Evolutionary conservation across 257 asterid genomes (phyloP).

Genomic region (Scutellaria minor): DNA sequence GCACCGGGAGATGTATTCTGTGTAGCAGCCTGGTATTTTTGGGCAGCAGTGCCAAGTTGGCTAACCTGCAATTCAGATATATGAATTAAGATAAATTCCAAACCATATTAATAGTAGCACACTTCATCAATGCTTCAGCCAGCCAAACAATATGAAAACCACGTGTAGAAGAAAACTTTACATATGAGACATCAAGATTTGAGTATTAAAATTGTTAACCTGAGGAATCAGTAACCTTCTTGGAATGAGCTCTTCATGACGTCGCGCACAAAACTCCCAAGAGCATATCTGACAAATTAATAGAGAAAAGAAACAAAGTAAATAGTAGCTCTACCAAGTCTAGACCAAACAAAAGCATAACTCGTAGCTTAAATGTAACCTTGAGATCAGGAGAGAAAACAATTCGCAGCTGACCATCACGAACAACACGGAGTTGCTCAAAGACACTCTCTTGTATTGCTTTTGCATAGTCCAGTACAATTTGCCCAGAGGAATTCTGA

Average conservation of each 20-base stretch:
- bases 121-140: conserved; percentile 12
- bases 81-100: conserved; percentile 19
- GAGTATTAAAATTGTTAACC: conserved; percentile 48
- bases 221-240: conserved; percentile 93
- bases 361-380: conserved; percentile 47
- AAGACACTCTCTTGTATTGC: conserved; percentile 98
- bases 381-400: conserved; percentile 94
- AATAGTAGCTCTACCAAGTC: conserved; percentile 26
- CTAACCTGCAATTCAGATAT: conserved; percentile 63
- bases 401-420: conserved; percentile 97
- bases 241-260: conserved; percentile 97
- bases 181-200: not conserved
- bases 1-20: conserved; percentile 66
- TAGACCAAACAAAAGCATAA: conserved; percentile 18
- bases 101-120: conserved; percentile 9
- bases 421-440: conserved; percentile 98
- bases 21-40: conserved; percentile 89
- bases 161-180: not conserved
- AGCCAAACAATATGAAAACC: not conserved
- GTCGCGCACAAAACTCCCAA: conserved; percentile 99
- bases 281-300: conserved; percentile 73
- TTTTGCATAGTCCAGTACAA: conserved; percentile 90
- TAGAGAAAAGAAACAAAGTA: conserved; percentile 19
- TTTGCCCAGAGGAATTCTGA: conserved; percentile 91
- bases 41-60: conserved; percentile 98